These are phyloP conservation scores for Suillus placidus DNA, from an alignment of 768 basidiomycete species.

Conservation along the genomic window DNA sequence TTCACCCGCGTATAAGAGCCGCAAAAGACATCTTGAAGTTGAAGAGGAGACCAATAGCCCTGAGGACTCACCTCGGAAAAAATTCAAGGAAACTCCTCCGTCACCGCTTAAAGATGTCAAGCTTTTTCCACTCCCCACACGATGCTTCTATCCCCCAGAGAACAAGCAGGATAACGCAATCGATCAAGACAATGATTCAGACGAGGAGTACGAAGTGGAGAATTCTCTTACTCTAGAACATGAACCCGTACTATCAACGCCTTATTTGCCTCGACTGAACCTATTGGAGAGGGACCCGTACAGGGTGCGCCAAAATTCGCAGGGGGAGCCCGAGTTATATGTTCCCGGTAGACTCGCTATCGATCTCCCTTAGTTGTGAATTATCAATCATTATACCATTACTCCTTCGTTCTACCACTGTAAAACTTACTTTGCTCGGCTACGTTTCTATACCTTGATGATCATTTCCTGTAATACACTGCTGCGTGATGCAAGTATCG, in stretches of 20 bases:
- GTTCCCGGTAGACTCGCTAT: background rate
- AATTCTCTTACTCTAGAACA: background rate
- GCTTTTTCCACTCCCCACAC: background rate
- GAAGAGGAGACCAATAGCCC: background rate
- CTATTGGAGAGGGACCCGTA: background rate
- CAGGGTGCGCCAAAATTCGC: slow-evolving; percentile 2
- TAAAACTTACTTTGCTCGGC: background rate
- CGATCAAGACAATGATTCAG: background rate
- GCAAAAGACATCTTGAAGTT: background rate
- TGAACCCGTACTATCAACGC: background rate
- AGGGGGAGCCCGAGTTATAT: background rate
- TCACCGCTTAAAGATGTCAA: background rate
- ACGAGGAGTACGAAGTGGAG: slow-evolving; percentile 5
- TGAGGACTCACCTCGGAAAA: background rate
- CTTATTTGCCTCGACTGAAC: background rate
- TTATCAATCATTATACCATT: background rate
- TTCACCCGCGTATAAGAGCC: background rate
- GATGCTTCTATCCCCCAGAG: background rate
- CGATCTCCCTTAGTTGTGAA: background rate
- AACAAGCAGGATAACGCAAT: background rate
- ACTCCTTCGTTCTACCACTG: background rate
- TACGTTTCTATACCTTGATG: background rate
- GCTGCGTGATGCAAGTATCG: too few species aligned
- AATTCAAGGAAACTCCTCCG: background rate
- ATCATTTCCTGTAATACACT: background rate